Conservation (phyloP, 2,329 filamentous ascomycete species). For the Trichoderma sp. region DNA sequence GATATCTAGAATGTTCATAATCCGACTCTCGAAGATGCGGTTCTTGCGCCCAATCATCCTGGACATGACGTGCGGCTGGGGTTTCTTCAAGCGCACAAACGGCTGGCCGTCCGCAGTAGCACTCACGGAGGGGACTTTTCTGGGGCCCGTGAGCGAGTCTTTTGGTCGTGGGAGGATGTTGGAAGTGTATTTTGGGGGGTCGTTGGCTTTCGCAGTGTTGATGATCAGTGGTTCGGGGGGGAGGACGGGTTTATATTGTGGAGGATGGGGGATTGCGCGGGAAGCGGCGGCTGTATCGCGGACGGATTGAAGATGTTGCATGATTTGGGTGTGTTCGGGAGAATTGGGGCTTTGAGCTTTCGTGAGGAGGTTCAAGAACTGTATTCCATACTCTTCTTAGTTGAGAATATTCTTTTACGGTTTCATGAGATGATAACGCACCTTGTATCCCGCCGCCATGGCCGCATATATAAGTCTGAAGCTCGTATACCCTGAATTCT, state of each 20-base stretch:
- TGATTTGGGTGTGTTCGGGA: conserved; percentile 43
- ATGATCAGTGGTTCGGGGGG: conserved; percentile 34
- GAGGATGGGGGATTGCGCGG: conserved; percentile 23
- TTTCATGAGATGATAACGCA: conserved; percentile 27
- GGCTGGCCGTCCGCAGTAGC: conserved; percentile 55
- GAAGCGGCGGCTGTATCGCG: conserved; percentile 20
- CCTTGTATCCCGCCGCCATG: conserved; percentile 68
- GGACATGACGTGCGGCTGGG: conserved; percentile 60
- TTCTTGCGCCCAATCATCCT: conserved; percentile 55
- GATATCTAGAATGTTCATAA: conserved; percentile 39
- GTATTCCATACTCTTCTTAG: background rate
- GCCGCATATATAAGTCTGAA: conserved; percentile 59
- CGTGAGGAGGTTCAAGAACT: conserved; percentile 44
- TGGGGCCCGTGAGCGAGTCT: conserved; percentile 38
- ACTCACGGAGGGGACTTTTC: conserved; percentile 54
- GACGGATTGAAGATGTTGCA: conserved; percentile 37
- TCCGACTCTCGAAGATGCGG: conserved; percentile 41
- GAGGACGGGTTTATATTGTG: conserved; percentile 23
- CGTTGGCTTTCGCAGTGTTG: conserved; percentile 34
- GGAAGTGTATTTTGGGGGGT: conserved; percentile 48
- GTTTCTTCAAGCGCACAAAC: conserved; percentile 65
- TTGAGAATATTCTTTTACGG: background rate
- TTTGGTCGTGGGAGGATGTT: conserved; percentile 49
- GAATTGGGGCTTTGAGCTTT: conserved; percentile 39
- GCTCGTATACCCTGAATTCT: conserved; percentile 58